These are phyloP conservation scores for Chlorociboria aeruginascens DNA, from an alignment of 495 filamentous ascomycete species.

Conservation along the genomic window DNA sequence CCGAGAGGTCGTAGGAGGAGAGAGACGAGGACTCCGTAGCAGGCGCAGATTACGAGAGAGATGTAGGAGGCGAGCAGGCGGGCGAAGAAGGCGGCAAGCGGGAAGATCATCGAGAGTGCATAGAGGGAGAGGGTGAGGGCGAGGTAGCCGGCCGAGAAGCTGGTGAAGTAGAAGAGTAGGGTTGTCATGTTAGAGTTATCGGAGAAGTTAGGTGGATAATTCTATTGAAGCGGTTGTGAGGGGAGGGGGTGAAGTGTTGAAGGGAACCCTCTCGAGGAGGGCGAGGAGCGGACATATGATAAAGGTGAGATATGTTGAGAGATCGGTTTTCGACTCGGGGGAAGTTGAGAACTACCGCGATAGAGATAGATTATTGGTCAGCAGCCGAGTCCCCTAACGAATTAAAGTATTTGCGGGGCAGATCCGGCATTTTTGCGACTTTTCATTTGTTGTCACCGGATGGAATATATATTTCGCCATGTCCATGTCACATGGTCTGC, in stretches of 20 bases:
- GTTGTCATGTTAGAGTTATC: slow-evolving; percentile 9
- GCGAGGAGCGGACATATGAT: slow-evolving; percentile 5
- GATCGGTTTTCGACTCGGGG: no score
- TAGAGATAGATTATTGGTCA: no score
- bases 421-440: no score
- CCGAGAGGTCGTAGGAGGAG: slow-evolving; percentile 60
- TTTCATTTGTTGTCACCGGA: background rate
- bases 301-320: no score
- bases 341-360: no score
- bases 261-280: slow-evolving; percentile 15
- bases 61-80: slow-evolving; percentile 62
- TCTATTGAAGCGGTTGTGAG: background rate
- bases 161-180: slow-evolving; percentile 31
- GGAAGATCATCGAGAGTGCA: slow-evolving; percentile 42
- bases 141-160: slow-evolving; percentile 45
- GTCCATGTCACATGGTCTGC: background rate
- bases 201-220: background rate
- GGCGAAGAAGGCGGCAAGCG: slow-evolving; percentile 52
- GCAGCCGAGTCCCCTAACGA: no score
- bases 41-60: slow-evolving; percentile 50
- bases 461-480: background rate
- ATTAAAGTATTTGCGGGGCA: no score
- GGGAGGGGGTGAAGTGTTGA: background rate
- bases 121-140: slow-evolving; percentile 48
- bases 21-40: slow-evolving; percentile 68